These are phyloP conservation scores for Fusarium subtropicale DNA, from an alignment of 2,329 filamentous ascomycete genomes.

Conservation along the genomic window DNA sequence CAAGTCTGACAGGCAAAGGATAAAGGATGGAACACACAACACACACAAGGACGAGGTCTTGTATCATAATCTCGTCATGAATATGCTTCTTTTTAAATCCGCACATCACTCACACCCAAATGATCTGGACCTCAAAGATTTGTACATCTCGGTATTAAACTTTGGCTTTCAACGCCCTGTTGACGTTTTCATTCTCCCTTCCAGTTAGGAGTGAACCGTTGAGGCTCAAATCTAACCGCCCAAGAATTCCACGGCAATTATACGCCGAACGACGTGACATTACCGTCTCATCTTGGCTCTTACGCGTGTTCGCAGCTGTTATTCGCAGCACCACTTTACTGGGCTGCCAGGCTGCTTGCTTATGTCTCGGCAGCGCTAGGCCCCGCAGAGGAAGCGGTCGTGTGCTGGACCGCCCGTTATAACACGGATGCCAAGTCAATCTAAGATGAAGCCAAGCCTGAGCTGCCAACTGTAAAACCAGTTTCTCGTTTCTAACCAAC, in stretches of 20 bases:
- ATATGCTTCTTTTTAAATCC: neutral
- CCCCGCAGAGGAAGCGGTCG: slow-evolving; percentile 24
- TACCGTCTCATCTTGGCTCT: slow-evolving; percentile 21
- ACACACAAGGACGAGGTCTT: too few relatives aligned
- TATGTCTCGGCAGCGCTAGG: slow-evolving; percentile 21
- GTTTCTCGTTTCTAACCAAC: slow-evolving; percentile 17
- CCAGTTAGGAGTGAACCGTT: neutral
- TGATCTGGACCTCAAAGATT: neutral
- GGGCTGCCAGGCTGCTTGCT: neutral
- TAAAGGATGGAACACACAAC: too few relatives aligned
- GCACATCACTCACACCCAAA: too few relatives aligned
- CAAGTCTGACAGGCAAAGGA: neutral
- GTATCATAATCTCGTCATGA: neutral
- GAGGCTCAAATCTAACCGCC: slow-evolving; percentile 20
- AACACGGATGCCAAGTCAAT: slow-evolving; percentile 19
- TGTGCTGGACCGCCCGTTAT: slow-evolving; percentile 25
- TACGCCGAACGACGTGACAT: slow-evolving; percentile 11
- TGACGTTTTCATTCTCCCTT: slow-evolving; percentile 2
- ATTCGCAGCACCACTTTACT: slow-evolving; percentile 1
- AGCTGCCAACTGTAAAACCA: slow-evolving; percentile 16
- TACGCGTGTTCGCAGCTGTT: neutral
- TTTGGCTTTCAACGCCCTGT: neutral
- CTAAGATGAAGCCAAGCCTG: slow-evolving; percentile 37
- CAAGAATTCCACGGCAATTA: slow-evolving; percentile 25
- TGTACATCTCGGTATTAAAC: neutral